phyloP scores from a whole-genome alignment of 2,329 filamentous ascomycete genomes.

The Dothideomycetes sp. region DNA sequence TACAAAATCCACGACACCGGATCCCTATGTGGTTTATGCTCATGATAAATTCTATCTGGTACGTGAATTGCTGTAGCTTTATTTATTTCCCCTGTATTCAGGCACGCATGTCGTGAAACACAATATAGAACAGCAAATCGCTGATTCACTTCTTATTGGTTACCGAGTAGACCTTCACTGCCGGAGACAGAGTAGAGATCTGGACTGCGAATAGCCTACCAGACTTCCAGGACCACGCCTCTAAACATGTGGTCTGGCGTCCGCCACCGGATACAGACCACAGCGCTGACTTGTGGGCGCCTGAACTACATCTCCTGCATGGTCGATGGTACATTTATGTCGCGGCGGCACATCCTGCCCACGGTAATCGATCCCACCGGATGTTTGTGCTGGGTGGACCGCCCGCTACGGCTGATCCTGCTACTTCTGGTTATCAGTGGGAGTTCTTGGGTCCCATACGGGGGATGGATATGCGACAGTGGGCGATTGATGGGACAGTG shows the following conservation, averaged over 20 bases:
- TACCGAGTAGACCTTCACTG: constrained; percentile 36
- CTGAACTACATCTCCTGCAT: constrained; percentile 41
- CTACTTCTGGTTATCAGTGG: constrained; percentile 23
- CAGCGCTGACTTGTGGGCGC: constrained; percentile 42
- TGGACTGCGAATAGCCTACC: constrained; percentile 31
- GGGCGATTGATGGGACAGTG: constrained; percentile 38
- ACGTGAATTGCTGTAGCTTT: no score
- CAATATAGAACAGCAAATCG: no score
- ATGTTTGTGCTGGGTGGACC: constrained; percentile 37
- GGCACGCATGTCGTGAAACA: neutral
- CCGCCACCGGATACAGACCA: constrained; percentile 31
- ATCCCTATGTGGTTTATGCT: constrained; percentile 33
- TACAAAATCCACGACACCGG: constrained; percentile 28
- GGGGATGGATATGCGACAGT: constrained; percentile 31
- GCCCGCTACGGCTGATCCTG: constrained; percentile 17
- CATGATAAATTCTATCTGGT: constrained; percentile 34
- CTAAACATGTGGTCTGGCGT: constrained; percentile 30
- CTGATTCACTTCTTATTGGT: no score
- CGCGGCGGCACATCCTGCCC: constrained; percentile 27
- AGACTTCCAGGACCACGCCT: constrained; percentile 26
- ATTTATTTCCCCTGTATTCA: neutral
- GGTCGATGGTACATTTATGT: constrained; percentile 46
- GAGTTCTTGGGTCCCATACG: constrained; percentile 29
- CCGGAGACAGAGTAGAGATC: constrained; percentile 32
- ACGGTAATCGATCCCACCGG: constrained; percentile 34